These are phyloP conservation scores for Claviceps capensis DNA, from an alignment of 2,329 filamentous ascomycete genomes.

Conservation along the genomic window DNA sequence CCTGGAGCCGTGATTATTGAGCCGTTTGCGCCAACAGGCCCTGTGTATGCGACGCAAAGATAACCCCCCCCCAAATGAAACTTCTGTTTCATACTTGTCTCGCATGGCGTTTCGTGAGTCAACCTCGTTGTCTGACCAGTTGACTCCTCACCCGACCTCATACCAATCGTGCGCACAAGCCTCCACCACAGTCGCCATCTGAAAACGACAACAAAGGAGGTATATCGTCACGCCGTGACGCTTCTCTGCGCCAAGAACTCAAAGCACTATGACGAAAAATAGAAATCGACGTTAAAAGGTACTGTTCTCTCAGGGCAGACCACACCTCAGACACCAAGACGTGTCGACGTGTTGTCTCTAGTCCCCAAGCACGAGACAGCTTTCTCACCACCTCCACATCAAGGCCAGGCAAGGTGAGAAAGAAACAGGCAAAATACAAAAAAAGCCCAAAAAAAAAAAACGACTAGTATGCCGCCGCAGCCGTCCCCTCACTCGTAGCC, in stretches of 20 bases:
- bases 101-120: too few species aligned
- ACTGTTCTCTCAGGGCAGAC: neutral
- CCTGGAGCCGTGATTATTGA: too few species aligned
- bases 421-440: neutral
- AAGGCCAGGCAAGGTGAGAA: neutral
- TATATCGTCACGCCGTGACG: conserved; percentile 14
- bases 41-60: too few species aligned
- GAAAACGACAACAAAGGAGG: conserved; percentile 9
- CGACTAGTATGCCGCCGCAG: conserved; percentile 25
- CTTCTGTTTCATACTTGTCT: too few species aligned
- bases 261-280: neutral
- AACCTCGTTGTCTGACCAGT: too few species aligned
- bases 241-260: neutral
- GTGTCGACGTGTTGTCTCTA: too few species aligned
- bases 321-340: too few species aligned
- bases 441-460: too few species aligned
- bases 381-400: too few species aligned
- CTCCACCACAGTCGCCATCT: conserved; percentile 7
- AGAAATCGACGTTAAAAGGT: neutral
- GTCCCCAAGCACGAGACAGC: too few species aligned
- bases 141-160: neutral
- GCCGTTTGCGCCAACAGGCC: too few species aligned
- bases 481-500: conserved; percentile 29
- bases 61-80: too few species aligned
- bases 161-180: neutral